Base-by-base conservation (phyloP, 2,329 filamentous ascomycete genomes). In the Bipolaris victoriae region DNA sequence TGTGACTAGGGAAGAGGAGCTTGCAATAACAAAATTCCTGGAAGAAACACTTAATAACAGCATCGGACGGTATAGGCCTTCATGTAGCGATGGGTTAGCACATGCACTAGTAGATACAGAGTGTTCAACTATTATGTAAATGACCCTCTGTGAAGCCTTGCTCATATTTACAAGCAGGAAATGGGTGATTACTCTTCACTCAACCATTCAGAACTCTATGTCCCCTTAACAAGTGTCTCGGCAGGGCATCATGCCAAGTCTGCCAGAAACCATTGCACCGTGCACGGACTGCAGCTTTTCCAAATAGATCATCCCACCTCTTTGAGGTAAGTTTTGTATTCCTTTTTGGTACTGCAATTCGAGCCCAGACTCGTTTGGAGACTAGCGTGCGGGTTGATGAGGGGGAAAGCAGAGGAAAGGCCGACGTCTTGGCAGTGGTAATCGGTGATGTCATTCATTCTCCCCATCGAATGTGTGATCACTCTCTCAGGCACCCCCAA, bases 361-460 rank as follows among this genome's bases (percentile, higher is more conserved):
- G 33, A 18, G 9, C 20, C 6, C 33, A 15, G 16, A 20, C 33
- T 49, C 44, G 24, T 10, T 33, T 29, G 29, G 11, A 29, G 20
- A 41, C 31, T 51, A 45, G 52, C 22, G 33, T 44, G 24, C 40
- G 40, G 40, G 29, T 37, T 51, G 15, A 18, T 22, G n/a, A 24
- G 31, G 29, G 15, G 26, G 24, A 37, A 36, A 24, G 35, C 54
- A 44, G 49, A 52, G 49, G 39, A 11, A 35, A 57, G 26, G 26
- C 54, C 49, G 49, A 26, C n/a, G 29, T 57, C 57, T 60, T 60
- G 57, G 57, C 57, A 41, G 5, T 33, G 1, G 5, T 35, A 31
- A 39, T 16, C 18, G 18, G 24, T 60, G 57, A 53, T 53, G 57
- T 60, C 52, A 55, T 52, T 26, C 11, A 20, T 22, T 2, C 16